Conservation (phyloP, 257 asterid genomes). For the Ajuga chamaepitys region DNA sequence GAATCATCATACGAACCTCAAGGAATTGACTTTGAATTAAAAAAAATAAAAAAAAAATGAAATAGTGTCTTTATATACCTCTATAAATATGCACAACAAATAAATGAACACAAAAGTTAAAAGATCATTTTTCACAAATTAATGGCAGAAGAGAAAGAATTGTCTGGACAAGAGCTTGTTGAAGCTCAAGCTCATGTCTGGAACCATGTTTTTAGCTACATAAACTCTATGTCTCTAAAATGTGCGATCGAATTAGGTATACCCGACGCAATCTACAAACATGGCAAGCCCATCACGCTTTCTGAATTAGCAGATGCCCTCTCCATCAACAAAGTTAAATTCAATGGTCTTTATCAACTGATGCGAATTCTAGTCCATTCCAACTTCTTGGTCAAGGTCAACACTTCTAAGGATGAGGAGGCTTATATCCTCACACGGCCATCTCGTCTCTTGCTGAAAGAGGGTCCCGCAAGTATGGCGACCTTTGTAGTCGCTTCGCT, state of each 20-base stretch:
- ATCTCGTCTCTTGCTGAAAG: neutral
- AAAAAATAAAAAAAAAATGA: no score
- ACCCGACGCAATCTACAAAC: slow-evolving; percentile 11
- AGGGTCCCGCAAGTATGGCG: neutral
- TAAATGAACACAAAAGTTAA: no score
- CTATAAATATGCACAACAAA: no score
- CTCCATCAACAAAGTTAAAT: neutral
- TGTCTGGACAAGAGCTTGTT: neutral
- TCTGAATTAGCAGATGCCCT: neutral
- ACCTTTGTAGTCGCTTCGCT: neutral
- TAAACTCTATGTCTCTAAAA: slow-evolving; percentile 7
- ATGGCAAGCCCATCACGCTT: slow-evolving; percentile 2
- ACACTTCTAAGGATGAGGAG: neutral
- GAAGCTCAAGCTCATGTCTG: slow-evolving; percentile 12
- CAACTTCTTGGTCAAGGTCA: neutral
- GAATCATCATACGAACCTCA: no score
- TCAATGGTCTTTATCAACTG: neutral
- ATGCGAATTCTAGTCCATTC: slow-evolving; percentile 7
- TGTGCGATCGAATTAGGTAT: slow-evolving; percentile 13
- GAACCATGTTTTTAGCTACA: slow-evolving; percentile 7
- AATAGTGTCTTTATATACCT: no score
- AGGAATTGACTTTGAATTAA: no score
- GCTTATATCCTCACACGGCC: neutral
- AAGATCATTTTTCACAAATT: no score
- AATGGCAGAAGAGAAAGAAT: neutral